Evolutionary conservation across 2,329 filamentous ascomycete species (phyloP), one percentile per base, ranked within the genome.

Genomic region (Colletotrichum tamarilloi): DNA sequence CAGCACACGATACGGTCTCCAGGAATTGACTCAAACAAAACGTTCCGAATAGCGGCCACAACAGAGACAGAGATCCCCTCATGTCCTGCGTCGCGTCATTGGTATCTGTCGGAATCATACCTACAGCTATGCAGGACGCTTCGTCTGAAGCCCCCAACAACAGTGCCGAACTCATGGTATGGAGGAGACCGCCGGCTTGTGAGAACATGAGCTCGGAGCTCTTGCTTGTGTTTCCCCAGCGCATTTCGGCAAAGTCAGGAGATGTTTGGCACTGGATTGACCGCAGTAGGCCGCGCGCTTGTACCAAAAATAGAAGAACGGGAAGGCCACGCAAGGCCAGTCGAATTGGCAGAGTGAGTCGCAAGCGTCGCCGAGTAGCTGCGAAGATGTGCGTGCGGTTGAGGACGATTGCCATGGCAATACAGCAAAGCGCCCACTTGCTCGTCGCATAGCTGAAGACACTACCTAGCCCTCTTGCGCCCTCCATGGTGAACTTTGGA

Each of bases 371-470:
- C 74, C 97, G 89, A 16, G 95, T 96, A 0, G 95, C 96, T 55
- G 95, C 96, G 82, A 98, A 98, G 77, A 98, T 97, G 72, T 95
- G 92, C 7, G 97, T 97, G 70, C 97, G 91, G 81, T 98, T 98
- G 28, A 98, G 87, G 71, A 98, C 85, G 72, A 98, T 90, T 26
- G 95, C 95, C 87, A 96, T 94, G 49, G 92, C 90, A 77, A 98
- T 92, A 78, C 95, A 98, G 65, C 92, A 92, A 71, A 98, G 85
- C 0, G 96, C 95, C 97, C 97, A 98, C 82, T 93, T 93, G 82
- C 94, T 97, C 1, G 94, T 97, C 56, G 95, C 88, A 82, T 98
- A 99, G 77, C 92, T 93, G 82, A 98, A 95, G 72, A 98, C 91
- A 74, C 94, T 95, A 57, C 94, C 94, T 56, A 98, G 87, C 56